These are phyloP conservation scores for Jamesozyma lodderae DNA, from an alignment of 805 yeast species.

Conservation along the genomic window DNA sequence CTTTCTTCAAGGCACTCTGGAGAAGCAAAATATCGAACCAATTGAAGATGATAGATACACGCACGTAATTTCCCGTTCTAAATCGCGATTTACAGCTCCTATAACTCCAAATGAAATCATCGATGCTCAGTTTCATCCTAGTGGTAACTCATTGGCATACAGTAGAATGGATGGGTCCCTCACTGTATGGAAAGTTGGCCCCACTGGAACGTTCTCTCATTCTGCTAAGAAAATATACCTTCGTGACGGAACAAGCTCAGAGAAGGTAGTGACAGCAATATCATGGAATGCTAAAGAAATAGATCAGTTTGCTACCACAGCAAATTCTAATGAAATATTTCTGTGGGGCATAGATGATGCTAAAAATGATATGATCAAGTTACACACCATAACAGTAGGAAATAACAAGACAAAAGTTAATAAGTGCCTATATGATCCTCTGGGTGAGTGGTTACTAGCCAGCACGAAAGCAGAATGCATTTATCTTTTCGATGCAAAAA, in stretches of 20 bases:
- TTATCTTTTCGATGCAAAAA: constrained; percentile 28
- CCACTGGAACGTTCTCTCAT: constrained; percentile 5
- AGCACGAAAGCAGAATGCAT: constrained; percentile 35
- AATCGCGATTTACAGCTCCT: constrained; percentile 17
- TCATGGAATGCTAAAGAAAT: constrained; percentile 22
- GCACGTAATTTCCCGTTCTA: constrained; percentile 10
- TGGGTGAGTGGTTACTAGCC: constrained; percentile 39
- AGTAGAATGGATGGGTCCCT: constrained; percentile 27
- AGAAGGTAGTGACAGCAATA: constrained; percentile 13
- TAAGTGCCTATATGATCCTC: constrained; percentile 33
- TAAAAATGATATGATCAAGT: constrained; percentile 9
- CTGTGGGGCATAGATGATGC: constrained; percentile 19
- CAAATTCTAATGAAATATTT: constrained; percentile 14
- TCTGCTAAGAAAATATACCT: constrained; percentile 10
- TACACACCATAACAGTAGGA: constrained; percentile 10
- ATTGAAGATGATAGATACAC: constrained; percentile 21
- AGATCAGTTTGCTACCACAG: constrained; percentile 19
- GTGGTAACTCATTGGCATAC: constrained; percentile 23
- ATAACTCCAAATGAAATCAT: constrained; percentile 16
- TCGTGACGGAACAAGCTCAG: constrained; percentile 15
- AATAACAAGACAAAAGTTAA: constrained; percentile 12
- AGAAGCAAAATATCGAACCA: constrained; percentile 2
- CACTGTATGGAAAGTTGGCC: constrained; percentile 16
- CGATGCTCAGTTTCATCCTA: constrained; percentile 21
- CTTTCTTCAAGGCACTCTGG: constrained; percentile 3